Evolutionary conservation across 75 land plant genomes (phyloP), one percentile per base, ranked within the genome.

Genomic region (Pinus taeda): DNA sequence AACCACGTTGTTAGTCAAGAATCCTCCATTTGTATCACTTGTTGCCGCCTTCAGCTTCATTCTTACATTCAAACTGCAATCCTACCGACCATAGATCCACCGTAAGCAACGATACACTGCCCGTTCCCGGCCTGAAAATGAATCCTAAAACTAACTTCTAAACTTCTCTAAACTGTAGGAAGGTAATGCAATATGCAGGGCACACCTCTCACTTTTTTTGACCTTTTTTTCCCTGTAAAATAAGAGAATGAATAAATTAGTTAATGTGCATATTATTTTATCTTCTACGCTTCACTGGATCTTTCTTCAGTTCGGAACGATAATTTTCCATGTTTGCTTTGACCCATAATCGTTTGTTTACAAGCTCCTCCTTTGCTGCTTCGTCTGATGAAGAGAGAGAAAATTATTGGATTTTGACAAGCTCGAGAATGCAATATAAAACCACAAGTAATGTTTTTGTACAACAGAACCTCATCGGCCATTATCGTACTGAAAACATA

Each of bases 301-400:
- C 99, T 78, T 85, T 93, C 73, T 86, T 82, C 89, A 85, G 75
- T 60, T 96, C 99, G 29, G 87, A 65, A 29, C 82, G 36, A 83
- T 92, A 96, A 57, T 56, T 85, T 71, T 90, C 89, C 78, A 90
- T 66, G 83, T 96, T 96, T 22, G 87, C 12, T 61, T 88, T 89
- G 60, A 83, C 76, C 99, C 97, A 96, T 61, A 96, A 73, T 2
- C 91, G 86, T 72, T 83, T 94, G 57, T 66, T 64, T 15, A 94
- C 75, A 59, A 96, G 90, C 56, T 92, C 94, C 58, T 86, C 89
- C 81, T 81, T 89, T 20, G 74, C 80, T 72, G 77, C 37, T 56
- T 93, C 98, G 85, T 88, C 96, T 95, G 79, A 15, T 2, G 60
- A 15, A 59, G 73, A 58, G 14, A 58, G 14, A 30, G 12, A 7